A percentile compares a stretch with the other conserved stretches of the same genome.
These are phyloP conservation scores for Fusarium concolor DNA, from an alignment of 2,329 filamentous ascomycete species.

Conservation along the genomic window DNA sequence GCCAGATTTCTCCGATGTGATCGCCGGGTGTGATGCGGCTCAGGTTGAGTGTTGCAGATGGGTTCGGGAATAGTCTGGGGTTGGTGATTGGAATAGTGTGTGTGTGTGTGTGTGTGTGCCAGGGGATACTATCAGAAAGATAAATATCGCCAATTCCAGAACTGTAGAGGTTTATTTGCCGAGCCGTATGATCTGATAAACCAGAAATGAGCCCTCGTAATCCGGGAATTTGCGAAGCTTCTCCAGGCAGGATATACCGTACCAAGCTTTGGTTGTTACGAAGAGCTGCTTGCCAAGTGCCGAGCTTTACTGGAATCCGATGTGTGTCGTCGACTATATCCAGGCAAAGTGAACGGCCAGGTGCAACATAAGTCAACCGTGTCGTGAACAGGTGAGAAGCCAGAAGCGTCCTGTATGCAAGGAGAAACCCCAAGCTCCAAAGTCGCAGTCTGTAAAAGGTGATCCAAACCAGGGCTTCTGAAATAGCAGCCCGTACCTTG, in stretches of 20 bases:
- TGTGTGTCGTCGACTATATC: neutral
- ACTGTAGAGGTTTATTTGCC: slow-evolving; percentile 4
- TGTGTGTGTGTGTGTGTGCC: slow-evolving; percentile 10
- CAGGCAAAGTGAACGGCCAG: neutral
- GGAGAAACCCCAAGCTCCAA: slow-evolving; percentile 12
- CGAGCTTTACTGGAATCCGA: neutral
- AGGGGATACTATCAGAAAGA: slow-evolving; percentile 7
- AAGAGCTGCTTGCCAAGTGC: neutral
- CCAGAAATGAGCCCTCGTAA: neutral
- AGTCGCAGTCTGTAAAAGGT: slow-evolving; percentile 18
- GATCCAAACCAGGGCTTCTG: slow-evolving; percentile 15
- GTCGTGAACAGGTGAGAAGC: slow-evolving; percentile 7
- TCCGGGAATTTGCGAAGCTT: slow-evolving; percentile 5
- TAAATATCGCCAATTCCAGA: slow-evolving; percentile 10
- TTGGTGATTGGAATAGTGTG: slow-evolving; percentile 3
- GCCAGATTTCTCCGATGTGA: neutral
- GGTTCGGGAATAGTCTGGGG: slow-evolving; percentile 21
- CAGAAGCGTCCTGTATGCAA: slow-evolving; percentile 5
- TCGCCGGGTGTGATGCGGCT: slow-evolving; percentile 19
- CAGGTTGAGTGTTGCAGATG: slow-evolving; percentile 7
- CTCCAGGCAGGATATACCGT: neutral
- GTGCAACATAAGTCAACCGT: slow-evolving; percentile 6
- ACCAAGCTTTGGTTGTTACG: neutral
- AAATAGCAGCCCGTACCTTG: slow-evolving; percentile 14
- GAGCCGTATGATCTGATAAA: slow-evolving; percentile 5